Base-by-base conservation (phyloP, 805 yeast species). In the Kluyveromyces dobzhanskii region DNA sequence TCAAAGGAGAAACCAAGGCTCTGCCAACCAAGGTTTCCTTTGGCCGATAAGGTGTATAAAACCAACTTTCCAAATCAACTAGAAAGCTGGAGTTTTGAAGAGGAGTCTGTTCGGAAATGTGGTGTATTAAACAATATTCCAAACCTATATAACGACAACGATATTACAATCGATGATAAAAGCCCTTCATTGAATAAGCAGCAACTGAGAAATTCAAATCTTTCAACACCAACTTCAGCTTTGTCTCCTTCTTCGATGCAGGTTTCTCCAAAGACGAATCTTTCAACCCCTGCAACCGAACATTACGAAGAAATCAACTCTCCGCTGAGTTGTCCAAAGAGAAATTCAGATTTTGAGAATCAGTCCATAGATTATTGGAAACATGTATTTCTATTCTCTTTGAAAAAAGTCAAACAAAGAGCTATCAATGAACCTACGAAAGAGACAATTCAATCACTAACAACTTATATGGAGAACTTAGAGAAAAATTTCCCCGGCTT, bases 401-500 rank as follows among this genome's bases (percentile, higher is more conserved):
- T 76, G 32, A 61, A 61, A 38, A 61, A 71, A 44, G 76, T 78
- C 34, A 57, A 65, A 43, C 59, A 53, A 21, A 65, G 88, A 33
- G 80, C 85, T 3, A 65, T 65, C 28, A 64, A 70, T n/a, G 61
- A 58, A 9, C 66, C 59, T 17, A 75, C 85, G 0, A 69, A 64
- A 35, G 42, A 45, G 2, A 59, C 69, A 4, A 81, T 80, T 19
- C 53, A 64, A 28, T 45, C 56, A 3, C 54, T 82, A 36, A 61
- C 65, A 27, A 50, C 59, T 4, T 58, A 57, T 9, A 58, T 82
- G 28, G 53, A 59, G 2, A 54, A 53, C 3, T 67, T 70, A 24
- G 87, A 83, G 48, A 42, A 49, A 17, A 53, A 58, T 16, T 75
- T 74, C 41, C 80, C 83, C 1, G 92, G 92, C 0, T 64, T 83